phyloP scores from a whole-genome alignment of 768 basidiomycete genomes.

The Antrodiella citrinella region DNA sequence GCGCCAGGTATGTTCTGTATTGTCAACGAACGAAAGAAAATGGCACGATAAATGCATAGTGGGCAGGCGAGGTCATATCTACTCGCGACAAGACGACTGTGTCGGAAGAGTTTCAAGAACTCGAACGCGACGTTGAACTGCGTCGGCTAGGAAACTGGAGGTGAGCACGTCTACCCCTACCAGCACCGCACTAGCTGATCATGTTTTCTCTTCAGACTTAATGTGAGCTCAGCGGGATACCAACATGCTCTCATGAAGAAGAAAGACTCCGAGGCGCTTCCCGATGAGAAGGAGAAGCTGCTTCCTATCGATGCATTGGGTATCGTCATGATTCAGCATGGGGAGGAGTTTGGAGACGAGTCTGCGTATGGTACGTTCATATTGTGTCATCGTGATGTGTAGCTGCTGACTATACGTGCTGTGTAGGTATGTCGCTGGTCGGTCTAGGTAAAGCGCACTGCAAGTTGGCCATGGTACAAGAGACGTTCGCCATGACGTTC shows the following conservation, averaged over 20 bases:
- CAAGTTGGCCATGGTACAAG: constrained; percentile 78
- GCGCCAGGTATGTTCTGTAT: constrained; percentile 46
- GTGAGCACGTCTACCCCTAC: constrained; percentile 36
- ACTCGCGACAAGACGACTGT: constrained; percentile 73
- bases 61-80: constrained; percentile 87
- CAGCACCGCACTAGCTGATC: not conserved
- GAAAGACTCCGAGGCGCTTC: constrained; percentile 51
- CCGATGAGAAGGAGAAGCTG: constrained; percentile 58
- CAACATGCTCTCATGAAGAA: constrained; percentile 68
- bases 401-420: not conserved
- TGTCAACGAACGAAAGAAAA: constrained; percentile 1
- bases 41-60: constrained; percentile 37
- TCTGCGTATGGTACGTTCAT: constrained; percentile 54
- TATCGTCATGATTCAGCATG: constrained; percentile 80
- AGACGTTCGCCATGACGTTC: constrained; percentile 66
- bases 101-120: constrained; percentile 70
- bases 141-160: constrained; percentile 63
- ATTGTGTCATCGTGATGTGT: not conserved
- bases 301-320: constrained; percentile 74
- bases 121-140: constrained; percentile 81
- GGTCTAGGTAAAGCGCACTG: constrained; percentile 79
- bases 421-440: constrained; percentile 60
- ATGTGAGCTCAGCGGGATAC: constrained; percentile 64
- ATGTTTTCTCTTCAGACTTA: constrained; percentile 39
- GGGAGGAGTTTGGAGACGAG: constrained; percentile 72